A percentile compares a stretch with the other conserved stretches of the same genome.
Evolutionary conservation across 257 asterid genomes (phyloP).

Genomic region (Petrea volubilis): DNA sequence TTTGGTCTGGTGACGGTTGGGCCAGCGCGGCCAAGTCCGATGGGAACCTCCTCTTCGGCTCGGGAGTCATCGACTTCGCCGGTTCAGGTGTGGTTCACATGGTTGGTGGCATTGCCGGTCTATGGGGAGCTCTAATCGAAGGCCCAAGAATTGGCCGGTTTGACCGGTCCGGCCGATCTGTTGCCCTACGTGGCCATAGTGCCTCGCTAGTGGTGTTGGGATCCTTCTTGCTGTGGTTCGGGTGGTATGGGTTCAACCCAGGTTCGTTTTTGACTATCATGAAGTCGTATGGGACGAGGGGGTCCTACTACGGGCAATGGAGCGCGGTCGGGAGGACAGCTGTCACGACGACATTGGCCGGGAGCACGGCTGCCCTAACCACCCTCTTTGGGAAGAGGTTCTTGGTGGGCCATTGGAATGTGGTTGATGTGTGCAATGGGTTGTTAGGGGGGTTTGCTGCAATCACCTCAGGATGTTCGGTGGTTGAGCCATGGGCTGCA

Average conservation of each 20-base stretch:
- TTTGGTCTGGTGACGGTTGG: constrained; percentile 77
- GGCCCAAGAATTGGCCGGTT: constrained; percentile 77
- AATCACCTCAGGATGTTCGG: constrained; percentile 67
- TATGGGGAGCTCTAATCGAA: constrained; percentile 68
- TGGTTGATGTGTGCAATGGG: constrained; percentile 64
- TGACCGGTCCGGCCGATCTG: constrained; percentile 53
- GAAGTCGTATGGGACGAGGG: constrained; percentile 44
- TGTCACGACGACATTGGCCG: constrained; percentile 70
- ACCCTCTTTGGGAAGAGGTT: constrained; percentile 62
- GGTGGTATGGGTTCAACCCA: constrained; percentile 74
- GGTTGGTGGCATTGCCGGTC: constrained; percentile 77
- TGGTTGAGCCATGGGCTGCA: constrained; percentile 80
- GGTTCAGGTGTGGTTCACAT: constrained; percentile 77
- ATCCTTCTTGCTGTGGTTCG: constrained; percentile 65
- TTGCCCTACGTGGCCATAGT: constrained; percentile 64
- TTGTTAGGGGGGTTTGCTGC: constrained; percentile 70
- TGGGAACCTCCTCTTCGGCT: constrained; percentile 50
- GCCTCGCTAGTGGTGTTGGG: constrained; percentile 66
- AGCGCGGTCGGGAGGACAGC: constrained; percentile 71
- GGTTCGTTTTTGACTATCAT: constrained; percentile 57
- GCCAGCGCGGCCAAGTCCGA: constrained; percentile 43
- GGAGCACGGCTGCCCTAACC: constrained; percentile 66
- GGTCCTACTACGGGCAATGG: constrained; percentile 63
- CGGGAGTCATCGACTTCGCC: constrained; percentile 71
- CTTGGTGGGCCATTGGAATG: constrained; percentile 66